Evolutionary conservation across 2,329 filamentous ascomycete genomes (phyloP).

Genomic region (Penicillium decumbens): DNA sequence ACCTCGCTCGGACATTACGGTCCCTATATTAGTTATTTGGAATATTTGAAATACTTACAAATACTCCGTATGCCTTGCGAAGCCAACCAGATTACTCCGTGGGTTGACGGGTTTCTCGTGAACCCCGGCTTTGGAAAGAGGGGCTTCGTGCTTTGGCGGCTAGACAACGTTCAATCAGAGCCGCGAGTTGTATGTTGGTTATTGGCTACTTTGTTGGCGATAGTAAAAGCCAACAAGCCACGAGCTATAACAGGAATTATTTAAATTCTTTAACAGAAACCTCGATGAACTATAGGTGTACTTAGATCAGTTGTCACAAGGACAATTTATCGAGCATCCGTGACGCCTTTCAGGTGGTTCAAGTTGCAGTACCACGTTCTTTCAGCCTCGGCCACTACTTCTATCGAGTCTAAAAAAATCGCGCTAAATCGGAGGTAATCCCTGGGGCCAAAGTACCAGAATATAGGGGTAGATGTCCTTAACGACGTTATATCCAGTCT

Average conservation of each 20-base stretch:
- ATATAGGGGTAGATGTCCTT: neutral
- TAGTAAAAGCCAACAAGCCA: neutral
- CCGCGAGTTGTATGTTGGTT: neutral
- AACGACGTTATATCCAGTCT: neutral
- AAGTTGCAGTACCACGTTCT: neutral
- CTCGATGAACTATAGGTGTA: neutral
- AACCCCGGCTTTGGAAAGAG: neutral
- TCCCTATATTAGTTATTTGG: neutral
- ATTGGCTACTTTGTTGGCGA: neutral
- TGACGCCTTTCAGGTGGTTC: neutral
- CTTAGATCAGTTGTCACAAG: neutral
- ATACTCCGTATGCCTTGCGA: neutral
- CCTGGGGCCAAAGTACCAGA: constrained; percentile 3
- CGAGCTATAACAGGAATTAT: neutral
- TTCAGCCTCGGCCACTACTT: neutral
- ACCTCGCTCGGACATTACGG: neutral
- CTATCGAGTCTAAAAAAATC: neutral
- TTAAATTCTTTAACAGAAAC: neutral
- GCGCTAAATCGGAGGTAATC: neutral
- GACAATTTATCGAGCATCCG: neutral
- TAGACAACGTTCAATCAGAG: neutral
- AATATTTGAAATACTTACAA: neutral
- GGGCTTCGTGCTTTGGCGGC: neutral
- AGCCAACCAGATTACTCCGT: neutral
- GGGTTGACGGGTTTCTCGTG: no score